Base-by-base conservation (phyloP, 257 asterid species). In the Nicotiana tomentosiformis region DNA sequence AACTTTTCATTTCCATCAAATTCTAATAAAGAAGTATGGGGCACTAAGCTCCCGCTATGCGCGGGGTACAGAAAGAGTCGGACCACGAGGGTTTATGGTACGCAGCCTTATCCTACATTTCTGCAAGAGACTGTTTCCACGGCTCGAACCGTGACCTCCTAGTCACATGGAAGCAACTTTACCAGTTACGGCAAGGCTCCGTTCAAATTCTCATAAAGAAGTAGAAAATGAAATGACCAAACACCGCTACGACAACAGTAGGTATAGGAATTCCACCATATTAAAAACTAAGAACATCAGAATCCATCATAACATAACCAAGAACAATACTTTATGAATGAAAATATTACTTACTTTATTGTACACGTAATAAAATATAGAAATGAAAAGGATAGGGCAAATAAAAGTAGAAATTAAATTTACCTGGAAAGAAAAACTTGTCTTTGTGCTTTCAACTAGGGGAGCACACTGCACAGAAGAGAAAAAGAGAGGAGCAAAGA, bases 391-490 rank as follows among this genome's bases (percentile, higher is more conserved):
- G 83, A 66, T 30, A 32, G 43, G 49, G 35, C 23, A 9, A 18
- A 61, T 35, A 77, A 65, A 46, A 82, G 60, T 23, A 43, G 83
- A 23, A 37, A 55, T 56, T 66, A 12, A 35, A 82, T 58, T 65
- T 88, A 90, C 95, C 95, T 83, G 86, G 84, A 82, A 81, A 87
- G 86, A 33, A 53, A 82, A 60, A 82, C 65, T 72, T 78, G 68
- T 64, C 43, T 81, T 57, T 84, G 83, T 85, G 88, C 84, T 84
- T 89, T 89, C 83, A 85, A 83, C 12, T 64, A 39, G 81, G 90
- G 90, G 83, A 81, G 88, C 88, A 74, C 80, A 43, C 60, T 20
- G 20, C 58, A 43, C 12, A 70, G 58, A 70, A 43, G 18, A 70
- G 55, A 70, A 39, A 69, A 23, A 72, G 51, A 64, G 57, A 80